Evolutionary conservation across 2,329 filamentous ascomycete species (phyloP).

Genomic region (Penicillium decumbens): DNA sequence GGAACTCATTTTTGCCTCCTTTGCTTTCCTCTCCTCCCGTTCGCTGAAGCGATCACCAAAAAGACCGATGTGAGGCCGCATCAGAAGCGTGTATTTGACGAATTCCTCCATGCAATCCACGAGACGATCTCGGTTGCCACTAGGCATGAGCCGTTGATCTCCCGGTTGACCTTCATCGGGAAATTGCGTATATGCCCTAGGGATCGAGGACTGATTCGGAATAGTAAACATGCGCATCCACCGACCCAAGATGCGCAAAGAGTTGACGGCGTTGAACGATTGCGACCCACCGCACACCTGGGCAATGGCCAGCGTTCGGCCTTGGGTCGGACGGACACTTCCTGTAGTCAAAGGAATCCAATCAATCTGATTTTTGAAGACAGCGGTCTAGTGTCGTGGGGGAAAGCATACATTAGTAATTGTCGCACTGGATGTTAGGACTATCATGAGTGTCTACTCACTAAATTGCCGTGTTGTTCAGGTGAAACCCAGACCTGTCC

Average conservation of each 20-base stretch:
- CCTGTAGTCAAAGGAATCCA: constrained; percentile 50
- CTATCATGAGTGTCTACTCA: constrained; percentile 26
- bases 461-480: constrained; percentile 63
- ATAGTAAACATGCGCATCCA: constrained; percentile 69
- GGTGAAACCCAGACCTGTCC: constrained; percentile 63
- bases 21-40: constrained; percentile 35
- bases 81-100: constrained; percentile 63
- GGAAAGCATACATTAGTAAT: constrained; percentile 4
- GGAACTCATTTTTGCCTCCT: constrained; percentile 14
- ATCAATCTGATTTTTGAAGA: neutral
- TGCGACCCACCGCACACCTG: constrained; percentile 63
- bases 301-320: constrained; percentile 58
- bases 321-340: constrained; percentile 61
- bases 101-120: constrained; percentile 68
- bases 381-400: constrained; percentile 17
- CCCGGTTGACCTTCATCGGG: constrained; percentile 46
- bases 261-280: constrained; percentile 64
- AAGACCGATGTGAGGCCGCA: constrained; percentile 57
- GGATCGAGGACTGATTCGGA: constrained; percentile 62
- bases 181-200: constrained; percentile 60
- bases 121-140: constrained; percentile 55
- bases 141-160: constrained; percentile 51
- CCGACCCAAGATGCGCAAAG: constrained; percentile 58
- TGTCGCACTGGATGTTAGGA: neutral
- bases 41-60: constrained; percentile 63